These are phyloP conservation scores for Ophiostoma ips DNA, from an alignment of 2,329 filamentous ascomycete genomes.

Conservation along the genomic window DNA sequence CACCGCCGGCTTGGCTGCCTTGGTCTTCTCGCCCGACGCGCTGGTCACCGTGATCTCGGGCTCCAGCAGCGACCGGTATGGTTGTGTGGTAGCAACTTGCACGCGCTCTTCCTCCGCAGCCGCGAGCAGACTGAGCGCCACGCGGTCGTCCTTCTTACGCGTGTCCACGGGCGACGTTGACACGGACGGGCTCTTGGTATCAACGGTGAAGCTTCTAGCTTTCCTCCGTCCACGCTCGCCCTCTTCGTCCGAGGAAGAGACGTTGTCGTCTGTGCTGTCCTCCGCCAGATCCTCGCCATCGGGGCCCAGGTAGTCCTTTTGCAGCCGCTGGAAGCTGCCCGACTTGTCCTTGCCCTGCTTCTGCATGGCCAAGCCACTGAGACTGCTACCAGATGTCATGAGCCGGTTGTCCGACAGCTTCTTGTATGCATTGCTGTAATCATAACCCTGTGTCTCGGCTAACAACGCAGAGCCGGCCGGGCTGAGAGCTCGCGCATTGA, in stretches of 20 bases:
- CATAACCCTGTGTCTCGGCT: constrained; percentile 46
- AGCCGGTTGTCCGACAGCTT: constrained; percentile 59
- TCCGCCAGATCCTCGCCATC: constrained; percentile 52
- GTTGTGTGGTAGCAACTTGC: constrained; percentile 36
- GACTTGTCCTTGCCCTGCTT: constrained; percentile 27
- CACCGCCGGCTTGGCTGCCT: constrained; percentile 41
- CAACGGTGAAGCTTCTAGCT: constrained; percentile 31
- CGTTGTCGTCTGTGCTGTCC: constrained; percentile 53
- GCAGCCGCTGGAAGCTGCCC: constrained; percentile 37
- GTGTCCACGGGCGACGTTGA: constrained; percentile 17
- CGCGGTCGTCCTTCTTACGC: constrained; percentile 24
- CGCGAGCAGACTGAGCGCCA: constrained; percentile 50
- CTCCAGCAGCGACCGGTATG: constrained; percentile 51
- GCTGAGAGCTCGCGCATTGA: constrained; percentile 23
- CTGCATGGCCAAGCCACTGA: constrained; percentile 46
- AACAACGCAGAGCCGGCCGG: constrained; percentile 30
- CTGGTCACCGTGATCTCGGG: constrained; percentile 52
- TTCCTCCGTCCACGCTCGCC: constrained; percentile 45
- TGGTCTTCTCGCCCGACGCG: constrained; percentile 47
- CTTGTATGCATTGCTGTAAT: constrained; percentile 56
- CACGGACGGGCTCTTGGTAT: constrained; percentile 19
- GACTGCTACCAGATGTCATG: constrained; percentile 45
- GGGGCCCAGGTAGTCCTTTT: constrained; percentile 52
- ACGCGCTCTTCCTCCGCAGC: constrained; percentile 65
- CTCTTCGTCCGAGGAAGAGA: constrained; percentile 51